phyloP scores from a whole-genome alignment of 73 alveolate species.

The Tetrahymena elliotti region DNA sequence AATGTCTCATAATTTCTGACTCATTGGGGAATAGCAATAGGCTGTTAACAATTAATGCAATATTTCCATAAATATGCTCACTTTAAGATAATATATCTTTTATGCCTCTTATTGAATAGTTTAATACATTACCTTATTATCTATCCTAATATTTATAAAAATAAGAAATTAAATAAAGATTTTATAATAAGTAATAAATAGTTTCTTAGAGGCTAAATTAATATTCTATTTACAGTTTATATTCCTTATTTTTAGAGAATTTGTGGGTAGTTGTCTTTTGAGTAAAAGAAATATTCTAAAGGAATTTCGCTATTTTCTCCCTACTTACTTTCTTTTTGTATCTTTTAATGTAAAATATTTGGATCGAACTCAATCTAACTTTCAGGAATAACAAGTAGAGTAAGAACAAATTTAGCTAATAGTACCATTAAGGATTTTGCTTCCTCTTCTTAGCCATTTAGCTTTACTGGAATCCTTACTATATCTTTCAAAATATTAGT shows the following conservation, averaged over 20 bases:
- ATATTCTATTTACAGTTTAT: neutral
- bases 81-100: neutral
- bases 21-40: neutral
- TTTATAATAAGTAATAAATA: no score
- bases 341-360: neutral
- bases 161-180: no score
- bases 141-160: neutral
- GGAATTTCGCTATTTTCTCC: neutral
- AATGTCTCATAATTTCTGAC: neutral
- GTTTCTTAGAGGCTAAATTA: neutral
- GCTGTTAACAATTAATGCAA: neutral
- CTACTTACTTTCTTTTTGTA: neutral
- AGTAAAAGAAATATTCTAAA: neutral
- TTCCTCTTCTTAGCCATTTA: neutral
- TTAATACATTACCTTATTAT: neutral
- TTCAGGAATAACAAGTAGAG: neutral
- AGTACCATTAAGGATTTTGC: neutral
- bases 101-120: neutral
- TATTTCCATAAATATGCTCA: neutral
- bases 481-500: neutral
- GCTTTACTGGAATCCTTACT: neutral
- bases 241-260: neutral
- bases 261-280: neutral
- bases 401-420: neutral
- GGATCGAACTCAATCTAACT: neutral